A percentile compares a stretch with the other conserved stretches of the same genome.
Evolutionary conservation across 1,284 basidiomycete species (phyloP).

Genomic region (Rugosomyces carneus): DNA sequence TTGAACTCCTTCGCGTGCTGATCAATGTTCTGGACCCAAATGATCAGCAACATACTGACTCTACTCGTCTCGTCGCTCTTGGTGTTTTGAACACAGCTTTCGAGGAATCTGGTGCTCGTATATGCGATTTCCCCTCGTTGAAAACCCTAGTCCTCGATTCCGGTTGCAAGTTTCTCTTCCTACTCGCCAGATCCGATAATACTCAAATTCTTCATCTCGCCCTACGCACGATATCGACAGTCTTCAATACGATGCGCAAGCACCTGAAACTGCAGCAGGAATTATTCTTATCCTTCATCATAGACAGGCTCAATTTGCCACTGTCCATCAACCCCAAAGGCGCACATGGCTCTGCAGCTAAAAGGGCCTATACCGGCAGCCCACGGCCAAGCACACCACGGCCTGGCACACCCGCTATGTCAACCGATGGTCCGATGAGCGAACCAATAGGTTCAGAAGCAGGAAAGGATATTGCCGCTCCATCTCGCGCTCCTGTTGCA

Average conservation of each 20-base stretch:
- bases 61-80: constrained; percentile 87
- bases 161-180: constrained; percentile 95
- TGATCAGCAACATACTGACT: constrained; percentile 94
- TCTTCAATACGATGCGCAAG: constrained; percentile 84
- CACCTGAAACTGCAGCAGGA: constrained; percentile 97
- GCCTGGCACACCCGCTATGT: constrained; percentile 50
- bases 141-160: constrained; percentile 75
- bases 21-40: constrained; percentile 94
- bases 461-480: constrained; percentile 46
- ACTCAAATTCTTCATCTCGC: constrained; percentile 73
- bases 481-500: constrained; percentile 54
- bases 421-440: constrained; percentile 38
- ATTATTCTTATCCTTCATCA: constrained; percentile 88
- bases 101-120: constrained; percentile 74
- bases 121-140: constrained; percentile 74
- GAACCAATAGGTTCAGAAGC: constrained; percentile 26
- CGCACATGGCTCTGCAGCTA: constrained; percentile 17
- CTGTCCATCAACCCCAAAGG: constrained; percentile 22
- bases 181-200: constrained; percentile 88
- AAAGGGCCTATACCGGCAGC: constrained; percentile 19
- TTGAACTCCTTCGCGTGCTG: constrained; percentile 91
- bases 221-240: constrained; percentile 80
- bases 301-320: constrained; percentile 81
- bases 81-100: constrained; percentile 87
- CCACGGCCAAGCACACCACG: constrained; percentile 40